Evolutionary conservation across 345 rosid species (phyloP).

Genomic region (Syzygium aromaticum): DNA sequence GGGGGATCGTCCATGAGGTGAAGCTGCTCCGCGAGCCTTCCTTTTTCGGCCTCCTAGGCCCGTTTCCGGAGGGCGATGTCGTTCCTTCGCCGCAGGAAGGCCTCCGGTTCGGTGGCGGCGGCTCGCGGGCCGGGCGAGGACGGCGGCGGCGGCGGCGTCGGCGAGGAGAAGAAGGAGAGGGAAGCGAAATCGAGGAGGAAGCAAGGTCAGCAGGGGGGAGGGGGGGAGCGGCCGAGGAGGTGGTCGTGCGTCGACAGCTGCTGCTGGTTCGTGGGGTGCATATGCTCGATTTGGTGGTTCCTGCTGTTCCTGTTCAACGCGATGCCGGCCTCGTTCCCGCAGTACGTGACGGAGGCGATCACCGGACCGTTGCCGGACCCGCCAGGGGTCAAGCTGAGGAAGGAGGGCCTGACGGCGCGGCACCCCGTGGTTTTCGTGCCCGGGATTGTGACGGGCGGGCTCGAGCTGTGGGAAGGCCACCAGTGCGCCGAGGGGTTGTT

Average conservation of each 20-base stretch:
- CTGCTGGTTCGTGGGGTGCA: slow-evolving; percentile 57
- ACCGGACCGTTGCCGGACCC: slow-evolving; percentile 59
- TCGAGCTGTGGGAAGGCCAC: slow-evolving; percentile 69
- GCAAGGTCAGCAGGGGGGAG: background rate
- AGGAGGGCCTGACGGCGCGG: slow-evolving; percentile 46
- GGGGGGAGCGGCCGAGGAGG: background rate
- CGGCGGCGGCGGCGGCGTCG: background rate
- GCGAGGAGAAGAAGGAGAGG: slow-evolving; percentile 3
- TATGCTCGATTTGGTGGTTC: slow-evolving; percentile 57
- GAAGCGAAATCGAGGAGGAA: background rate
- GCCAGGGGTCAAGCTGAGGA: slow-evolving; percentile 51
- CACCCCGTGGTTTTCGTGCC: slow-evolving; percentile 75
- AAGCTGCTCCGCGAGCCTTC: background rate
- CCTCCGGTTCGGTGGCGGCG: background rate
- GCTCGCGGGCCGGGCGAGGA: background rate
- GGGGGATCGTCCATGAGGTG: background rate
- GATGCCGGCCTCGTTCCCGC: slow-evolving; percentile 61
- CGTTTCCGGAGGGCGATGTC: slow-evolving; percentile 12
- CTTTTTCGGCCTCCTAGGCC: too few species aligned
- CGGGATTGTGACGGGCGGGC: slow-evolving; percentile 67
- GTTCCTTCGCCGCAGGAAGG: slow-evolving; percentile 29
- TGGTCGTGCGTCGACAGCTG: slow-evolving; percentile 55
- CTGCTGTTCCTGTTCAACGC: slow-evolving; percentile 46
- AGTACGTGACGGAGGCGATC: slow-evolving; percentile 61
- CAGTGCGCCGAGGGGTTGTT: slow-evolving; percentile 64